Evolutionary conservation across 2,329 filamentous ascomycete genomes (phyloP).

Genomic region (Aspergillus sp.): DNA sequence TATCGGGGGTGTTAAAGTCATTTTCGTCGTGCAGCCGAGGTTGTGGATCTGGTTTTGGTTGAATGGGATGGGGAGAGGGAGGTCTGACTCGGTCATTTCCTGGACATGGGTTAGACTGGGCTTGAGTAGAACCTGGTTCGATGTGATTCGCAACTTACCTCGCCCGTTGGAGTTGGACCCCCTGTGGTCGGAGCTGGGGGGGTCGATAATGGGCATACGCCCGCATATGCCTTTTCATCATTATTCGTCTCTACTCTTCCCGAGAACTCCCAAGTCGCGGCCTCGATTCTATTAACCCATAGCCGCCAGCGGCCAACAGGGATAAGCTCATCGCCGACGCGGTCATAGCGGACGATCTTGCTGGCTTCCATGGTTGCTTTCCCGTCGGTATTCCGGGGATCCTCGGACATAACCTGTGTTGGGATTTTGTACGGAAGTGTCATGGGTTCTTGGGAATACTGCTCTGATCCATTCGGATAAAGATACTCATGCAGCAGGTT

Average conservation of each 20-base stretch:
- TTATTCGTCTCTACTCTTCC: not conserved
- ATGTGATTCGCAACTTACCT: too few species aligned
- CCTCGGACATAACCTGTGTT: not conserved
- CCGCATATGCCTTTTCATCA: not conserved
- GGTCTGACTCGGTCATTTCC: rapidly evolving
- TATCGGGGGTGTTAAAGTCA: too few species aligned
- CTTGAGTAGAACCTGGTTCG: too few species aligned
- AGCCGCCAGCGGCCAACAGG: not conserved
- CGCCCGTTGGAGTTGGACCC: too few species aligned
- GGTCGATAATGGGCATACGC: not conserved
- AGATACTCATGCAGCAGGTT: not conserved
- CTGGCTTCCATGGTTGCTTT: not conserved
- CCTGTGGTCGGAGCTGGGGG: not conserved
- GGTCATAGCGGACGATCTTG: not conserved
- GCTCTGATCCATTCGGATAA: not conserved
- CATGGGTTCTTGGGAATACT: not conserved
- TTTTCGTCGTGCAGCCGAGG: too few species aligned
- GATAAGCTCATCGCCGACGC: not conserved
- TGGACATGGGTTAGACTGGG: too few species aligned
- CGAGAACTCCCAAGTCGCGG: not conserved
- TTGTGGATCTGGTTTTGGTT: too few species aligned
- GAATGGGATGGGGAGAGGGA: too few species aligned
- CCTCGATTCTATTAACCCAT: not conserved
- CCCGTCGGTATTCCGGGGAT: not conserved
- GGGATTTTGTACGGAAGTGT: not conserved